A percentile compares a stretch with the other conserved stretches of the same genome.
Evolutionary conservation across 257 asterid species (phyloP).

Genomic region (Solanum medicagineum): DNA sequence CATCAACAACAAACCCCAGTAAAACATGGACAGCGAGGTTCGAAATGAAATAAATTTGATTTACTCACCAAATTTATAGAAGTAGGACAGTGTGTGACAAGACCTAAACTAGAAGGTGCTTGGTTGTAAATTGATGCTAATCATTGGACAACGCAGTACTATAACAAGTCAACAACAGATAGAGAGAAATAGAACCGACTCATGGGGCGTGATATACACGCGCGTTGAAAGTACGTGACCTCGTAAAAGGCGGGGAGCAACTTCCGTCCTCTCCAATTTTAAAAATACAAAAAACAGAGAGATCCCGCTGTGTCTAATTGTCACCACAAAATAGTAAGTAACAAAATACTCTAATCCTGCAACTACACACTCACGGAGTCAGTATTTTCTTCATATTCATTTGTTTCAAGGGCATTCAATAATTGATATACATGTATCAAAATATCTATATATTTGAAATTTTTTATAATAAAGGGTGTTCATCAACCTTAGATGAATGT

Average conservation of each 20-base stretch:
- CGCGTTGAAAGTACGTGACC: slow-evolving; percentile 2
- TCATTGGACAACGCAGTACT: not conserved
- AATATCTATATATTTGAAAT: too few relatives aligned
- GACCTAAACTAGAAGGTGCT: not conserved
- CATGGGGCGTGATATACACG: not conserved
- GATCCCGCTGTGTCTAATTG: not conserved
- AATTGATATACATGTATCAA: too few relatives aligned
- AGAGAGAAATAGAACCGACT: not conserved
- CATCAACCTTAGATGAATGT: too few relatives aligned
- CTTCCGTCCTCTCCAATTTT: slow-evolving; percentile 11
- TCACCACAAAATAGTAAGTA: not conserved
- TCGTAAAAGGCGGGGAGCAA: slow-evolving; percentile 36
- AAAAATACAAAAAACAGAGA: not conserved
- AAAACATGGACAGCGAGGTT: too few relatives aligned
- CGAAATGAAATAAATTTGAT: not conserved
- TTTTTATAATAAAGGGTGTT: too few relatives aligned
- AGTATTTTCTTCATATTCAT: too few relatives aligned
- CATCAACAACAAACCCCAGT: too few relatives aligned
- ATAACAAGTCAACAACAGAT: not conserved
- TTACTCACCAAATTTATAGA: not conserved
- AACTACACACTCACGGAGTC: too few relatives aligned
- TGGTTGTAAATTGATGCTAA: not conserved
- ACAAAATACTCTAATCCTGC: not conserved
- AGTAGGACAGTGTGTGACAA: not conserved
- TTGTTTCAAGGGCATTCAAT: too few relatives aligned